Base-by-base conservation (phyloP, 257 asterid species). In the Striga asiatica region DNA sequence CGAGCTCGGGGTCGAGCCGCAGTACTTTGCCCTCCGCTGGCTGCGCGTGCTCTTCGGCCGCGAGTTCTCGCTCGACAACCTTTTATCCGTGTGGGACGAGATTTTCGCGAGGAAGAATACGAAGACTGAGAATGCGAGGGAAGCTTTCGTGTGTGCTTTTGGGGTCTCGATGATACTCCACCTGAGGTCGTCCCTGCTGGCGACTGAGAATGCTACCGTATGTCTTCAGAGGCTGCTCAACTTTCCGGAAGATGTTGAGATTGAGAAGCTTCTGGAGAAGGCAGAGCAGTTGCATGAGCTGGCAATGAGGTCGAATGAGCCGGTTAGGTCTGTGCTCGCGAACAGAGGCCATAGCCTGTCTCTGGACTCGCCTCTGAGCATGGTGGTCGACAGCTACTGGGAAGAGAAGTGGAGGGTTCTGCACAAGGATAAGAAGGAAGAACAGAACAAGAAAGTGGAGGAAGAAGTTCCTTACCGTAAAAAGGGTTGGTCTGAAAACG, bases 1-100 rank as follows among this genome's bases (percentile, higher is more conserved):
- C 49, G 95, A 83, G 71, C 71, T 86, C 50, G 95, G 83, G 50
- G 91, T 86, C 31, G 95, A 86, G 63, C 95, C 95, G 10, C 94
- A 83, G 48, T 86, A 86, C 62, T 86, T 86, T 16, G 80, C 91
- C 2, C 82, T 86, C 19, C 88, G 95, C 19, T 86, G 95, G 95
- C 78, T 86, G 18, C 78, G 94, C 18, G 94, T 86, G 23, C 64
- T 86, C 53, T 86, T 85, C 67, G 94, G 94, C 2, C 94, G 95
- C 43, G 95, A 86, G 50, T 86, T 86, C 66, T 73, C 78, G 14
- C 74, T 86, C 47, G 88, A 83, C 41, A 82, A 78, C 66, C 82
- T 86, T 21, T 58, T 86, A 68, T 47, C 76, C 31, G 66, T 83
- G 18, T 86, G 95, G 95, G 95, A 86, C 60, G 93, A 86, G 64